Evolutionary conservation across 129 eudicot genomes (phyloP).

Genomic region (Artemisia tridentata): DNA sequence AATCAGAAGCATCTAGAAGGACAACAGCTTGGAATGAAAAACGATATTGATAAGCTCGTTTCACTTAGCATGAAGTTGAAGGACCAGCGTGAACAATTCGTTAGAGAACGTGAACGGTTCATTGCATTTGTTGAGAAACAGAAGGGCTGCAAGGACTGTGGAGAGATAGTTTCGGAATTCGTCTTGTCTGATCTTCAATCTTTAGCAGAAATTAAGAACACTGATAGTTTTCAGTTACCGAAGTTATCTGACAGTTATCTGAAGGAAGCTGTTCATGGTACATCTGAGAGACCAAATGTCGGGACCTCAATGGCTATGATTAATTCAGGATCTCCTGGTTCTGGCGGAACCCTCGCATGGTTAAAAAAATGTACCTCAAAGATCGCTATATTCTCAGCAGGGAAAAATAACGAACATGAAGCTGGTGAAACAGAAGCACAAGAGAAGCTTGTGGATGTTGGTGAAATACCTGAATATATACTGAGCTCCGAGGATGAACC

Average conservation of each 20-base stretch:
- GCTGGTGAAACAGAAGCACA: conserved; percentile 32
- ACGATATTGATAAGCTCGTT: conserved; percentile 80
- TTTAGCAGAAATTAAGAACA: conserved; percentile 44
- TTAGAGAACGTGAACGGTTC: conserved; percentile 82
- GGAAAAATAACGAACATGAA: conserved; percentile 52
- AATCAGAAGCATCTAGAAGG: conserved; percentile 70
- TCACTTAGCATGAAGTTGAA: conserved; percentile 74
- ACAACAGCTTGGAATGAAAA: conserved; percentile 73
- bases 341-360: conserved; percentile 67
- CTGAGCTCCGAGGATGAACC: conserved; percentile 46
- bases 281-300: conserved; percentile 42
- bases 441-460: conserved; percentile 36
- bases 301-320: conserved; percentile 40
- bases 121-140: conserved; percentile 68
- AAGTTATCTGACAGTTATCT: conserved; percentile 57
- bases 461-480: conserved; percentile 42
- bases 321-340: conserved; percentile 58
- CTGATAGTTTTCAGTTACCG: conserved; percentile 66
- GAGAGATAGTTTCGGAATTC: conserved; percentile 67
- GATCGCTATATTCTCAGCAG: conserved; percentile 65
- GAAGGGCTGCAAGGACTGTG: conserved; percentile 69
- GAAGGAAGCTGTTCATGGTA: conserved; percentile 41
- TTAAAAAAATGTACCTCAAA: conserved; percentile 75
- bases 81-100: conserved; percentile 77
- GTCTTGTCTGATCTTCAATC: conserved; percentile 73